phyloP scores from a whole-genome alignment of 345 rosid genomes.

The Ricinus communis region DNA sequence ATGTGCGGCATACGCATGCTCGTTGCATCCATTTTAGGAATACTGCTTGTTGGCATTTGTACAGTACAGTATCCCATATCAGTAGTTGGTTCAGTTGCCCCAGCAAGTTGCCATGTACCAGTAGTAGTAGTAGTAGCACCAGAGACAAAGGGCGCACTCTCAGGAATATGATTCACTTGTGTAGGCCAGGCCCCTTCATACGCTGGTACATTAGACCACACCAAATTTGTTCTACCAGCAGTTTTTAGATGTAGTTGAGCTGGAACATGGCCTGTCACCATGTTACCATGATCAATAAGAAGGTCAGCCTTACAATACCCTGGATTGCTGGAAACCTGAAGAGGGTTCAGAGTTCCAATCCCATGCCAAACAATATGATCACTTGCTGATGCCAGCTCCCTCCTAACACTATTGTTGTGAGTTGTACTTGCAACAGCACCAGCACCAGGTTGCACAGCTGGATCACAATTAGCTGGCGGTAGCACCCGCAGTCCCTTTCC shows the following conservation, averaged over 20 bases:
- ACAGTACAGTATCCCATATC: slow-evolving; percentile 14
- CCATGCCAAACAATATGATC: slow-evolving; percentile 9
- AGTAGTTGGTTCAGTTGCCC: slow-evolving; percentile 10
- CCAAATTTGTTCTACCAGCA: slow-evolving; percentile 13
- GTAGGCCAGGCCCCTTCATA: slow-evolving; percentile 34
- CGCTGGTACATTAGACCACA: slow-evolving; percentile 30
- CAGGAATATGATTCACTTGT: slow-evolving; percentile 27
- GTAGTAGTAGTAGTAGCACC: slow-evolving; percentile 1
- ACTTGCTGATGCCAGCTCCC: neutral
- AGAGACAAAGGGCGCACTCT: slow-evolving; percentile 7
- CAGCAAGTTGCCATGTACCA: slow-evolving; percentile 23
- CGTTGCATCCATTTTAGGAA: neutral
- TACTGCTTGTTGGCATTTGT: slow-evolving; percentile 9
- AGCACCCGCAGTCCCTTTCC: slow-evolving; percentile 33
- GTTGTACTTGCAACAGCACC: neutral
- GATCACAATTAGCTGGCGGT: slow-evolving; percentile 2
- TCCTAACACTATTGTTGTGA: slow-evolving; percentile 3
- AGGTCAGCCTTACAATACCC: slow-evolving; percentile 5
- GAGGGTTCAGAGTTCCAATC: neutral
- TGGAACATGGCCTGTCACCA: slow-evolving; percentile 14
- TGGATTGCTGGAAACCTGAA: neutral
- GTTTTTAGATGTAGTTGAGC: slow-evolving; percentile 25
- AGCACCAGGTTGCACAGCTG: neutral
- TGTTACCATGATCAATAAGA: slow-evolving; percentile 18
- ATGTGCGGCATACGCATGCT: slow-evolving; percentile 28